Conservation (phyloP, 345 rosid genomes). For the Hibiscus syriacus region DNA sequence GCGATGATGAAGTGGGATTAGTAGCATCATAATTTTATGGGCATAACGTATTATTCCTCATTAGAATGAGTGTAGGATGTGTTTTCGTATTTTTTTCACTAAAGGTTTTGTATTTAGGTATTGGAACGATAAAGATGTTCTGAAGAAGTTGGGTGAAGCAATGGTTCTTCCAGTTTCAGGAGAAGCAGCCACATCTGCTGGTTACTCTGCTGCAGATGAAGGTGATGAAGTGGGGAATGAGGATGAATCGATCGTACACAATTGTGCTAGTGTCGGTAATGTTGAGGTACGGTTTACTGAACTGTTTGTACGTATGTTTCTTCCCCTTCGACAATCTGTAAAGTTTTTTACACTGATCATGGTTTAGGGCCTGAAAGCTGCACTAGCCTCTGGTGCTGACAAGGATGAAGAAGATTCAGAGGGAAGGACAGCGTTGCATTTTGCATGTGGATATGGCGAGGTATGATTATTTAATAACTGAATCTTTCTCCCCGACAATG, state of each 20-base stretch:
- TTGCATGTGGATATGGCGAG: conserved; percentile 99
- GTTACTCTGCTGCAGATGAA: conserved; percentile 44
- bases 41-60: not conserved
- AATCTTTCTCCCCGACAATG: not conserved
- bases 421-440: conserved; percentile 97
- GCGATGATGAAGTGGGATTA: conserved; percentile 84
- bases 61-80: not conserved
- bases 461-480: conserved; percentile 25
- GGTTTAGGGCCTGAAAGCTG: conserved; percentile 70
- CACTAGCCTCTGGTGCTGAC: conserved; percentile 78
- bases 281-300: conserved; percentile 58
- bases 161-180: conserved; percentile 78
- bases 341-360: conserved; percentile 1
- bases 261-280: conserved; percentile 89
- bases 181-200: conserved; percentile 59
- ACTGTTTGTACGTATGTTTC: not conserved
- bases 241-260: conserved; percentile 88
- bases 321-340: not conserved
- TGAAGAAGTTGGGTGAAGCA: conserved; percentile 93
- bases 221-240: conserved; percentile 71
- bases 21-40: not conserved
- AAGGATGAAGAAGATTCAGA: conserved; percentile 97
- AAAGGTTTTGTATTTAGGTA: conserved; percentile 43
- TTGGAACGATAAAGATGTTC: conserved; percentile 89
- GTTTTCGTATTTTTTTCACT: not conserved